Conservation (phyloP, 1,284 basidiomycete genomes). For the Puccinia novopanici region DNA sequence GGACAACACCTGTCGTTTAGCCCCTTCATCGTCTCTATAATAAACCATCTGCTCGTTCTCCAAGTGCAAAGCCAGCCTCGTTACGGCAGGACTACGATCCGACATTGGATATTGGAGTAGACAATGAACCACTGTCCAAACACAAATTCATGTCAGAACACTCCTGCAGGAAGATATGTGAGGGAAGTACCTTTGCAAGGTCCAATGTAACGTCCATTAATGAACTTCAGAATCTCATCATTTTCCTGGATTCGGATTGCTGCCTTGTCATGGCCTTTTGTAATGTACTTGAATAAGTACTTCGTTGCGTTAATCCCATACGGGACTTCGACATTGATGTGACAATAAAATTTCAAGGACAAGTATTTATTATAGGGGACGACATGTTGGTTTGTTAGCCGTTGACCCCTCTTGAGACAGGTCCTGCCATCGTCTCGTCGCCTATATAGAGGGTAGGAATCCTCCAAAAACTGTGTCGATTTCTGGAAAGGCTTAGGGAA, state of each 20-base stretch:
- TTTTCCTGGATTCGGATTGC: constrained; percentile 57
- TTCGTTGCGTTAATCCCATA: constrained; percentile 60
- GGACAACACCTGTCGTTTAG: neutral
- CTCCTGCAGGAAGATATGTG: neutral
- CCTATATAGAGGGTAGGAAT: neutral
- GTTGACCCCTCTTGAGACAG: neutral
- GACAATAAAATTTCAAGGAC: constrained; percentile 59
- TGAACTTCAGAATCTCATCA: constrained; percentile 57
- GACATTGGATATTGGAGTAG: constrained; percentile 4
- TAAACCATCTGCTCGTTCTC: neutral
- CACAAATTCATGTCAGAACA: no score
- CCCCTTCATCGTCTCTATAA: neutral
- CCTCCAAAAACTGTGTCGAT: neutral
- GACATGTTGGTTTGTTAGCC: constrained; percentile 54
- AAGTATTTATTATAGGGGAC: constrained; percentile 61
- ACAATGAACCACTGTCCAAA: neutral
- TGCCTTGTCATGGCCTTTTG: constrained; percentile 62
- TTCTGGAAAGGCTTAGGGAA: neutral
- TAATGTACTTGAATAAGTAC: no score
- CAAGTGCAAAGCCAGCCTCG: neutral
- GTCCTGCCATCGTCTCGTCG: neutral
- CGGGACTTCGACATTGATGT: constrained; percentile 64
- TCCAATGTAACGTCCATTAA: constrained; percentile 61
- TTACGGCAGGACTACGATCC: neutral
- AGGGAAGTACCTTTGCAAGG: neutral